Evolutionary conservation across 257 asterid species (phyloP).

Genomic region (Handroanthus guayacan): DNA sequence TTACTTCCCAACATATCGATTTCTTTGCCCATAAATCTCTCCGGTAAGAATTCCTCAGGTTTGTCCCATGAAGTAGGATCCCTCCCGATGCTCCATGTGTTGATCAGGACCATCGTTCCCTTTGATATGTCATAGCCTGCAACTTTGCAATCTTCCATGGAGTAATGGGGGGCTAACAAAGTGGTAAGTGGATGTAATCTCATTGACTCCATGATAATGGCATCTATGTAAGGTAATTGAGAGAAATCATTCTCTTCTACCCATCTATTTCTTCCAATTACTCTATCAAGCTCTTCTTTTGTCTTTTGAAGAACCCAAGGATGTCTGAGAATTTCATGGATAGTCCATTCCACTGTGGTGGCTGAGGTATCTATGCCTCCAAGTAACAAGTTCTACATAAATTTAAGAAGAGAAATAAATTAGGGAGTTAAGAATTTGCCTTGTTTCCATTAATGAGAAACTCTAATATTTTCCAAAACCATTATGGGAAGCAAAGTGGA

Average conservation of each 20-base stretch:
- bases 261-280: conserved; percentile 46
- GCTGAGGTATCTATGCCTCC: conserved; percentile 49
- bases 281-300: conserved; percentile 43
- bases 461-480: no score
- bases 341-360: conserved; percentile 44
- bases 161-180: conserved; percentile 15
- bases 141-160: conserved; percentile 32
- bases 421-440: no score
- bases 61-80: conserved; percentile 35
- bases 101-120: conserved; percentile 36
- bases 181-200: conserved; percentile 38
- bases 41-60: conserved; percentile 24
- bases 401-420: no score
- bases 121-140: conserved; percentile 40
- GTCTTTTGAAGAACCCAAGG: conserved; percentile 40
- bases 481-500: no score
- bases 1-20: conserved; percentile 27
- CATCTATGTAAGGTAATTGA: conserved; percentile 42
- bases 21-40: conserved; percentile 38
- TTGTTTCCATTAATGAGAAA: not conserved
- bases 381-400: conserved; percentile 29
- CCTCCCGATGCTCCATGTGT: conserved; percentile 43
- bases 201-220: conserved; percentile 35
- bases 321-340: conserved; percentile 41
- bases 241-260: conserved; percentile 42